A percentile compares a stretch with the other conserved stretches of the same genome.
Conservation (phyloP, 768 basidiomycete species). For the Cystobasidium ongulense region DNA sequence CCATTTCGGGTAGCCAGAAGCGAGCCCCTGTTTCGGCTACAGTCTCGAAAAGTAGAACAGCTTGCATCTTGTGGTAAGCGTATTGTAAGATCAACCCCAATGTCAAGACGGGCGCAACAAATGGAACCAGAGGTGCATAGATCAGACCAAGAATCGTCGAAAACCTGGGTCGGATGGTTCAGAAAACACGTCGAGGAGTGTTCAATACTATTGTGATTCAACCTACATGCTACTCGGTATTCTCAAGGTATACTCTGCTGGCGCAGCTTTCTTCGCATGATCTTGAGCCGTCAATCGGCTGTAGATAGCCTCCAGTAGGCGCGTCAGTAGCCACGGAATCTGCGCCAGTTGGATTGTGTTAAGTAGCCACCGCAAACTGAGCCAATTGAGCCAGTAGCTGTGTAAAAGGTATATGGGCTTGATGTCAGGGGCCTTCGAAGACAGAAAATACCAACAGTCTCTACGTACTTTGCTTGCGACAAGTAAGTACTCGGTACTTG, state of each 20-base stretch:
- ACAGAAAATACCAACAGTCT: too few species aligned
- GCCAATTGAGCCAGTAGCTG: slow-evolving; percentile 32
- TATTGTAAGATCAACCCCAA: slow-evolving; percentile 10
- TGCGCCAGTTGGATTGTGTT: slow-evolving; percentile 6
- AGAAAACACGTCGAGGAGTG: too few species aligned
- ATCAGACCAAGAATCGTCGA: background rate
- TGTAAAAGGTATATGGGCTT: background rate
- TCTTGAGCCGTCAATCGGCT: slow-evolving; percentile 2
- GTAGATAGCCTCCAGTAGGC: background rate
- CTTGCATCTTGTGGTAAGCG: slow-evolving; percentile 9
- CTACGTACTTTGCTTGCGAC: slow-evolving; percentile 14
- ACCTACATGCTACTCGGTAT: slow-evolving; percentile 20
- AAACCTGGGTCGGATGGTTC: background rate
- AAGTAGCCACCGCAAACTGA: slow-evolving; percentile 23
- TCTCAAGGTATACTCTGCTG: slow-evolving; percentile 14
- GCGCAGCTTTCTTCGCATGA: background rate
- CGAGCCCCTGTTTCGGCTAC: slow-evolving; percentile 9
- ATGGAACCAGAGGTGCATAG: slow-evolving; percentile 17
- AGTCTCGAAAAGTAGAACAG: background rate
- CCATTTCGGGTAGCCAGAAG: slow-evolving; percentile 30
- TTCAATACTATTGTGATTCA: background rate
- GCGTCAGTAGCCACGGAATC: background rate
- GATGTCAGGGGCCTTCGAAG: background rate
- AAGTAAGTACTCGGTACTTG: slow-evolving; percentile 12
- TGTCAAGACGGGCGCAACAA: background rate